Evolutionary conservation across 2,329 filamentous ascomycete genomes (phyloP).

Genomic region (Plectosphaerella sp.): DNA sequence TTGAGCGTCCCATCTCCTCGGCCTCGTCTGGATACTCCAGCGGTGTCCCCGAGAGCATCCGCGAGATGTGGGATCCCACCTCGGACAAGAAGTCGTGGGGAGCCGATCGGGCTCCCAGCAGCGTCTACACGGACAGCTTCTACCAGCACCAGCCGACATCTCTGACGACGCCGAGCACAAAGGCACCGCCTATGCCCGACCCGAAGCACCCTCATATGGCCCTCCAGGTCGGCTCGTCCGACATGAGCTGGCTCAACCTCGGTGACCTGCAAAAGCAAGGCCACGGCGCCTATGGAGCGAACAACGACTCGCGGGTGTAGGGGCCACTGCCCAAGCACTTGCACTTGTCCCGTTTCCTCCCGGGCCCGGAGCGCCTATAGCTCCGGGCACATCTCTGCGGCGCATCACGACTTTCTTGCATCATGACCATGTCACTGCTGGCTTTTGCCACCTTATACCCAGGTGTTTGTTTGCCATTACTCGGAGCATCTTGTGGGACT

Average conservation of each 20-base stretch:
- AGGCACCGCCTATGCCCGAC: conserved; percentile 22
- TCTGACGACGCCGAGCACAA: conserved; percentile 28
- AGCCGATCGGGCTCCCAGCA: conserved; percentile 45
- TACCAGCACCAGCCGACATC: conserved; percentile 38
- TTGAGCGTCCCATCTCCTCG: conserved; percentile 51
- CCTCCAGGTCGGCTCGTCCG: conserved; percentile 48
- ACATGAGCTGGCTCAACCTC: conserved; percentile 80
- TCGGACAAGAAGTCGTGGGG: conserved; percentile 42
- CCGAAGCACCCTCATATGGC: conserved; percentile 47
- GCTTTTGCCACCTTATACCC: conserved; percentile 14
- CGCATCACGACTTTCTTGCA: conserved; percentile 11
- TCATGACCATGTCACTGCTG: conserved; percentile 12
- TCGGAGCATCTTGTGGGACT: conserved; percentile 12
- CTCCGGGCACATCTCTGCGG: conserved; percentile 1
- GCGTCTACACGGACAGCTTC: conserved; percentile 41
- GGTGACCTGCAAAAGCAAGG: conserved; percentile 36
- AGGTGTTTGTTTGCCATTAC: conserved; percentile 11
- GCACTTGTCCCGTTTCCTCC: conserved; percentile 6
- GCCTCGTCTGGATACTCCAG: conserved; percentile 57
- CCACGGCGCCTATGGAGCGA: background rate
- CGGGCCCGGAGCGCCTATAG: background rate
- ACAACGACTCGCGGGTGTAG: background rate
- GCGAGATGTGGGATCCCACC: conserved; percentile 51
- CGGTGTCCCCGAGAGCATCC: conserved; percentile 60
- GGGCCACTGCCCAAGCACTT: conserved; percentile 3